Evolutionary conservation across 2,329 filamentous ascomycete species (phyloP), one percentile per base, ranked within the genome.

Genomic region (Tolypocladium paradoxum): DNA sequence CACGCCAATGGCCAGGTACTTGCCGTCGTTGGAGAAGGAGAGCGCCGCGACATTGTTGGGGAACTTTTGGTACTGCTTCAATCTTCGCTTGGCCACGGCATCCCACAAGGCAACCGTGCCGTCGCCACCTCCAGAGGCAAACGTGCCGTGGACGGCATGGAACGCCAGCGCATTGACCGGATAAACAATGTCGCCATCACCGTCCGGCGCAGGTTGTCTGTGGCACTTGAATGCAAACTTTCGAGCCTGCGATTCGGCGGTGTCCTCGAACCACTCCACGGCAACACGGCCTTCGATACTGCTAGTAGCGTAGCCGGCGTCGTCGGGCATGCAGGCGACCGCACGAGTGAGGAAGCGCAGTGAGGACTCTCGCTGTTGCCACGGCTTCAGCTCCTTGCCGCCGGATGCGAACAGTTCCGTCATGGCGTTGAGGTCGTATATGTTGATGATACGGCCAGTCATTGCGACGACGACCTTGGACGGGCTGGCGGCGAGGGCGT

Each of bases 181-280:
- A 64, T 91, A 96, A 3, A 96, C 89, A 5, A 96, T 79, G 63
- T 96, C 91, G 33, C 77, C 83, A 38, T 79, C 79, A 11, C 78
- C 77, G 40, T 84, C 78, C 2, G 81, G 71, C 11, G 76, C 77
- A 1, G 83, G 78, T 68, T 95, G 89, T 5, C 93, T 82, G 71
- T 99, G 93, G 71, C 93, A 99, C 71, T 99, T 99, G 81, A 99
- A 99, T 16, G 93, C 93, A 68, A 97, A 99, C 70, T 96, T 97
- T 60, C 91, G 82, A 38, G 88, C 86, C 72, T 97, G 91, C 4
- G 88, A 91, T 68, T 92, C 88, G 43, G 83, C 76, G 6, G 84
- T 88, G 18, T 93, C 88, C 65, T 97, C 93, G 67, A 99, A 97
- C 89, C 91, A 97, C 70, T 99, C 93, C 1, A 99, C 93, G 0